Evolutionary conservation across 73 alveolate genomes (phyloP), one percentile per base, ranked within the genome.

Genomic region (Uronychia setigera): DNA sequence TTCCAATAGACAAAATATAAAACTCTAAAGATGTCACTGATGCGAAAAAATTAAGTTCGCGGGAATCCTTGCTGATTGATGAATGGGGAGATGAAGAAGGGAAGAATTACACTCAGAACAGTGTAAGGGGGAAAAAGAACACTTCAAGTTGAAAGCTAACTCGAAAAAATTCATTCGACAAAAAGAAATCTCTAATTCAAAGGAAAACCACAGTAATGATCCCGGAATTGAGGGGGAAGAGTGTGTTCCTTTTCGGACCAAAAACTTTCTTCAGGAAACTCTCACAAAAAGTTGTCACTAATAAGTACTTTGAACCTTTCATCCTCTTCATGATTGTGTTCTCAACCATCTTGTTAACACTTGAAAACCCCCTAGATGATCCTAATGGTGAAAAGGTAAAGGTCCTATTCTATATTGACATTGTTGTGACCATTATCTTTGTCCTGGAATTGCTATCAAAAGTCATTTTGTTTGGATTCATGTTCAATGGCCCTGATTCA

Each of bases 381-480:
- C 88, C 90, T 28, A 78, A 91, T 78, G 80, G 93, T 1, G 9
- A n/a, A 0, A 34, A 67, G 13, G 85, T 88, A 32, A 32, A 33
- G 57, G 33, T 33, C 25, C 78, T 86, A 1, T 31, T 31, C 74
- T 58, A 75, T 31, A 32, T 85, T 14, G 97, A 93, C 46, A 27
- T 82, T 32, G 80, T 90, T n/a, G 75, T 90, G 31, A 92, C 94
- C 27, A 33, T 83, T 33, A 33, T 84, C 26, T 92, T 84, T 59
- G 77, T 89, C 35, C 31, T 80, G 1, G 97, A 92, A 85, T 28
- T 87, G 27, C 25, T 84, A 30, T 27, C 74, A 13, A 88, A 89
- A 80, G 88, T 89, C 11, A 75, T 89, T 58, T 82, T 94, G 0
- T 79, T 59, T 29, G 97, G 97, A 35, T 92, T 96, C 82, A 0